Evolutionary conservation across 2,329 filamentous ascomycete species (phyloP), one percentile per base, ranked within the genome.

Genomic region (Fusarium sp.): DNA sequence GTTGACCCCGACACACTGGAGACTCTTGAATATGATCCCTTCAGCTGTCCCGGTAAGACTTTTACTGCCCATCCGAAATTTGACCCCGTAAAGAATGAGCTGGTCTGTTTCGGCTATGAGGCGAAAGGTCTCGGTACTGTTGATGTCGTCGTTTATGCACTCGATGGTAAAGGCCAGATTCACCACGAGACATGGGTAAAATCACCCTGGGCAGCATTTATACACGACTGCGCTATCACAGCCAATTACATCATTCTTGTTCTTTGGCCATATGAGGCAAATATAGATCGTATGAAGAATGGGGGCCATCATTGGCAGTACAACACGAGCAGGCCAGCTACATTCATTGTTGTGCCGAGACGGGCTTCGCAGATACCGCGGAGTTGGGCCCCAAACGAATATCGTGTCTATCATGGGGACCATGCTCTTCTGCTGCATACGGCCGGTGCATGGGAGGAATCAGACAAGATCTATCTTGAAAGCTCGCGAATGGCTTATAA

Each of bases 401-500:
- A 47, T 23, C 23, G 44, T 15, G 44, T 47, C 15, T 47, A 47
- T 28, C 44, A 13, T 47, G 44, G 44, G n/a, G 44, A 23, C 23
- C 23, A 12, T 47, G 44, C 44, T 36, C n/a, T 47, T 18, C 44
- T 23, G 15, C n/a, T 47, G 9, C 68, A 71, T n/a, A 28, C 67
- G 0, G 64, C 56, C 0, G 16, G 64, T 3, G 68, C 67, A 0
- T 71, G 68, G 67, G 67, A 71, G 8, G 67, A 48, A 0, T n/a
- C 34, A 1, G 13, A 70, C 16, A 65, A 62, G 1, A 28, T 70
- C 4, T 59, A 60, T 41, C 39, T 71, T 8, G 68, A 71, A 37
- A 15, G 44, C 10, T 68, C 66, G 1, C 60, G 67, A 0, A 54
- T 70, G 2, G 57, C 60, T 13, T 53, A 70, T 11, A 71, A 71